phyloP scores from a whole-genome alignment of 176 grass and related monocot species.

The Aegilops speltoides region DNA sequence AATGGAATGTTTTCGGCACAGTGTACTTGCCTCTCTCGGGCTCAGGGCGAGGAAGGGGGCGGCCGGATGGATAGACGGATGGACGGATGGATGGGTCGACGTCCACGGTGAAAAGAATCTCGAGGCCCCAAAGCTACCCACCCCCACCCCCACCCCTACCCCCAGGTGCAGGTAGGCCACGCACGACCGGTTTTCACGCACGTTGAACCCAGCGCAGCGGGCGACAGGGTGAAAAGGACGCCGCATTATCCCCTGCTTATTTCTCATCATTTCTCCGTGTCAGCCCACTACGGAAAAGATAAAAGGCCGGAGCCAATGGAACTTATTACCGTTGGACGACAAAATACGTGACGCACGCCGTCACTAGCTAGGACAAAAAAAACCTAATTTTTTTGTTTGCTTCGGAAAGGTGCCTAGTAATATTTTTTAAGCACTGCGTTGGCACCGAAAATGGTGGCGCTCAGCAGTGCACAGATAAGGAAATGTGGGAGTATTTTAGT shows the following conservation, averaged over 20 bases:
- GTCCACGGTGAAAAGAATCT: conserved; percentile 22
- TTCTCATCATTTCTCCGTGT: background rate
- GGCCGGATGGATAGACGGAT: background rate
- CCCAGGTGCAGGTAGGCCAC: conserved; percentile 26
- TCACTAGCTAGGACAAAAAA: too few species aligned
- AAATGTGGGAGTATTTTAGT: background rate
- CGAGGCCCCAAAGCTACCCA: conserved; percentile 22
- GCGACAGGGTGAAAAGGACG: conserved; percentile 22
- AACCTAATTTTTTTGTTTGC: too few species aligned
- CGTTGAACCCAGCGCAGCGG: conserved; percentile 15
- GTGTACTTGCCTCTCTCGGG: conserved; percentile 50
- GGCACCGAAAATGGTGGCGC: too few species aligned
- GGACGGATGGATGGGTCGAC: background rate
- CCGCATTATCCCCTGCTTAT: background rate
- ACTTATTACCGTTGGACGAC: background rate
- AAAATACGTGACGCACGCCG: background rate
- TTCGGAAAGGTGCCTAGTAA: too few species aligned
- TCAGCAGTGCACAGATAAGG: background rate
- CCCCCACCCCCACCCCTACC: background rate
- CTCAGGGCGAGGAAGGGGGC: conserved; percentile 15
- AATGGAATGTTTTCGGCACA: conserved; percentile 51
- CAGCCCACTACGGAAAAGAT: background rate
- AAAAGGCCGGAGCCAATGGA: background rate
- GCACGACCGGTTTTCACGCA: conserved; percentile 37
- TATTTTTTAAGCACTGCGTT: too few species aligned